A percentile compares a stretch with the other conserved stretches of the same genome.
phyloP scores from a whole-genome alignment of 148 eudicot species.

The Amaranthus cruentus region DNA sequence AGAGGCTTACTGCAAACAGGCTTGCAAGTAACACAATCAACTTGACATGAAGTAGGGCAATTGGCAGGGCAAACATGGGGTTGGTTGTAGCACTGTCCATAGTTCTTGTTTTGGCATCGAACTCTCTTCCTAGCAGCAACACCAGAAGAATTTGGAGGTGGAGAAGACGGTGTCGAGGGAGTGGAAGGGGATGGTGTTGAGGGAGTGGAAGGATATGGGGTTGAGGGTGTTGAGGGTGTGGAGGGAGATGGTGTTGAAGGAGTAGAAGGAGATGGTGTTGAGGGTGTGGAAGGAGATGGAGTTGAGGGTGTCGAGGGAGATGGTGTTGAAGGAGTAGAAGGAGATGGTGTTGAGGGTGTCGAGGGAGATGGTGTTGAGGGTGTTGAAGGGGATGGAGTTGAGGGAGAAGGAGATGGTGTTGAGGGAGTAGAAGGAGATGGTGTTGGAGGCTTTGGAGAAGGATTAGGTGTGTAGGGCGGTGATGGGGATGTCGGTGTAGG shows the following conservation, averaged over 20 bases:
- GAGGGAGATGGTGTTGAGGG: slow-evolving; percentile 11
- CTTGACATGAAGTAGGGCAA: slow-evolving; percentile 37
- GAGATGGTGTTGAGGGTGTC: slow-evolving; percentile 15
- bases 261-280: not conserved
- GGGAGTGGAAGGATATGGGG: not conserved
- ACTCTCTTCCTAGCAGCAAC: slow-evolving; percentile 32
- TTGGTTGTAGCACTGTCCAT: slow-evolving; percentile 31
- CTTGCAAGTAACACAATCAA: slow-evolving; percentile 38
- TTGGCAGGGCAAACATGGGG: slow-evolving; percentile 31
- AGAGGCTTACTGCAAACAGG: slow-evolving; percentile 39
- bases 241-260: slow-evolving; percentile 16
- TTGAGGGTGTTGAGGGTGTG: no score
- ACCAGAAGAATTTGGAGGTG: slow-evolving; percentile 17
- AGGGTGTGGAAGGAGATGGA: slow-evolving; percentile 13
- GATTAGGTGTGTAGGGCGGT: not conserved
- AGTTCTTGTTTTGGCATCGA: slow-evolving; percentile 27
- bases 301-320: slow-evolving; percentile 10
- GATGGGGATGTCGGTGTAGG: not conserved
- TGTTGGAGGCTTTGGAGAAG: slow-evolving; percentile 11
- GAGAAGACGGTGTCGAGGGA: slow-evolving; percentile 10
- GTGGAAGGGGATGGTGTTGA: slow-evolving; percentile 9
- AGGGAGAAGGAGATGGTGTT: slow-evolving; percentile 5
- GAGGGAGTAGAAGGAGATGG: slow-evolving; percentile 17
- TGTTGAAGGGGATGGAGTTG: slow-evolving; percentile 6
- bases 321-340: slow-evolving; percentile 16